Evolutionary conservation across 192 early-diverging fungal genomes (phyloP).

Genomic region (Bifiguratus adelaidae): DNA sequence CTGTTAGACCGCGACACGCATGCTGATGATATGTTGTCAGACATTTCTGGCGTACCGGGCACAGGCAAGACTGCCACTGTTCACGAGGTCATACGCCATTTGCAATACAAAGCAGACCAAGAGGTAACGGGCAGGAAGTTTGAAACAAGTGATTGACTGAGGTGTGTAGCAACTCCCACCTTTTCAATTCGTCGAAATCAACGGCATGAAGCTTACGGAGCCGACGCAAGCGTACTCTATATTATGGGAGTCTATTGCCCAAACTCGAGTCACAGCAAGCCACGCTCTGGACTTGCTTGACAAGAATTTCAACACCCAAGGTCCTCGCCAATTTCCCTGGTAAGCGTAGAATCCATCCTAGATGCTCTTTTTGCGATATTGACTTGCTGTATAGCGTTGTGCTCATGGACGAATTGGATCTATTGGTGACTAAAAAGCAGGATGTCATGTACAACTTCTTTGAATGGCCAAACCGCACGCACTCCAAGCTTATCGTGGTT

Average conservation of each 20-base stretch:
- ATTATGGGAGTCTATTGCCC: constrained; percentile 67
- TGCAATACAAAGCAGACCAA: constrained; percentile 45
- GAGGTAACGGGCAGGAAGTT: constrained; percentile 25
- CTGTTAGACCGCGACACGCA: no score
- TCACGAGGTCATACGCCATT: constrained; percentile 62
- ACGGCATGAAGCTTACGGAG: constrained; percentile 95
- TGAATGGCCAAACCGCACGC: constrained; percentile 84
- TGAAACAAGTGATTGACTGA: background rate
- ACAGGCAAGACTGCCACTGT: constrained; percentile 98
- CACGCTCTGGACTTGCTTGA: constrained; percentile 75
- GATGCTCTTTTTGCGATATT: background rate
- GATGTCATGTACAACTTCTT: constrained; percentile 98
- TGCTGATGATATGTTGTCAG: no score
- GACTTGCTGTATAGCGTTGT: constrained; percentile 55
- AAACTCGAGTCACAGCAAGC: constrained; percentile 49
- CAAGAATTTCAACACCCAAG: constrained; percentile 48
- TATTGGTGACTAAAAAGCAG: constrained; percentile 86
- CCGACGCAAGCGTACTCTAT: constrained; percentile 78
- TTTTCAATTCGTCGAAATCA: constrained; percentile 92
- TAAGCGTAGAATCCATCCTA: constrained; percentile 5
- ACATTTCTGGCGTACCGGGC: constrained; percentile 93
- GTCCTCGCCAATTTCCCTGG: constrained; percentile 1
- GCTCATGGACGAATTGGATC: constrained; percentile 94
- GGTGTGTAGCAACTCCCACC: constrained; percentile 38
- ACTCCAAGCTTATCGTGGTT: constrained; percentile 82